Percentiles rank a stretch among this genome's conserved stretches.
Evolutionary conservation across 2,329 filamentous ascomycete genomes (phyloP).

Genomic region (Akanthomyces uredinophilus): DNA sequence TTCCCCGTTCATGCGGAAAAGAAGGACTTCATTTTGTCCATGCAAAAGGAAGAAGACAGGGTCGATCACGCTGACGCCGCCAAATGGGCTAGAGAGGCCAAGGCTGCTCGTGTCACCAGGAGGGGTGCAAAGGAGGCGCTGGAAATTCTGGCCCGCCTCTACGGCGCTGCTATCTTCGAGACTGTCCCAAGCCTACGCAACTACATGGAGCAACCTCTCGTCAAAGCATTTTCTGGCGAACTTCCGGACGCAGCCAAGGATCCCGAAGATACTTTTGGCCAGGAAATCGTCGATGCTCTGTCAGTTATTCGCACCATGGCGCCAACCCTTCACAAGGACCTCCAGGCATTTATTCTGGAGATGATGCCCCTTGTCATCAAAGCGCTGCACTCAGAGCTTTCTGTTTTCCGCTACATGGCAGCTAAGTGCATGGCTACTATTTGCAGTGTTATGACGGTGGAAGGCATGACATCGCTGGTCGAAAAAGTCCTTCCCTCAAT

Average conservation of each 20-base stretch:
- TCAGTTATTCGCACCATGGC: conserved; percentile 87
- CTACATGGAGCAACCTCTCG: conserved; percentile 78
- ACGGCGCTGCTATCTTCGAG: conserved; percentile 72
- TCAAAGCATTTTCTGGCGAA: conserved; percentile 64
- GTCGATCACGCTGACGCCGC: conserved; percentile 87
- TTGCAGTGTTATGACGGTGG: conserved; percentile 91
- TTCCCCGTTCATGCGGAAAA: conserved; percentile 79
- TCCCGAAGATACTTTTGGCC: conserved; percentile 70
- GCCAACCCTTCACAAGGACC: conserved; percentile 73
- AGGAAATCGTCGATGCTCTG: conserved; percentile 89
- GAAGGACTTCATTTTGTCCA: conserved; percentile 77
- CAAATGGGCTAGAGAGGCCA: conserved; percentile 85
- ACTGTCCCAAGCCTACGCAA: conserved; percentile 75
- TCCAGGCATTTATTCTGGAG: conserved; percentile 76
- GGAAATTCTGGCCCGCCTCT: conserved; percentile 76
- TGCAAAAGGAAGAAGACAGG: conserved; percentile 95
- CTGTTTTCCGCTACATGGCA: conserved; percentile 92
- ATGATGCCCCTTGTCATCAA: conserved; percentile 82
- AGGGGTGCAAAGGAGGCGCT: conserved; percentile 91
- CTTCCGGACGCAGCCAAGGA: conserved; percentile 70
- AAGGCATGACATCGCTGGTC: conserved; percentile 93
- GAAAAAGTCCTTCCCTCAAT: conserved; percentile 90
- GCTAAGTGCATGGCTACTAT: conserved; percentile 97
- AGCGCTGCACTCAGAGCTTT: conserved; percentile 80
- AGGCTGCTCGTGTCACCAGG: conserved; percentile 81